Evolutionary conservation across 2,329 filamentous ascomycete species (phyloP), one percentile per base, ranked within the genome.

Genomic region (Sporothrix luriei): DNA sequence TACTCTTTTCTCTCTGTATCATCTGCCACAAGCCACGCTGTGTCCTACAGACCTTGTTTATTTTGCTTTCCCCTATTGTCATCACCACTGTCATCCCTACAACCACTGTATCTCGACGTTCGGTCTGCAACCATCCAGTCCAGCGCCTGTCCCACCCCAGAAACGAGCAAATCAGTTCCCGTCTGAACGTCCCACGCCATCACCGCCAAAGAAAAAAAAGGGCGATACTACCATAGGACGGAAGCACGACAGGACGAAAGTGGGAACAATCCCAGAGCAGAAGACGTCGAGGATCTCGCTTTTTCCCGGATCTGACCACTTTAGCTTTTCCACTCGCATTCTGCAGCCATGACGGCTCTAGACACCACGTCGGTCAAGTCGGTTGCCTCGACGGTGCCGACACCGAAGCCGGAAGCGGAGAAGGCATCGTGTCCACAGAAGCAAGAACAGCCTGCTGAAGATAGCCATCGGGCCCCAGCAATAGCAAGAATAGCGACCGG

Each of bases 271-370:
- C 21, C 4, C 0, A 24, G n/a, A 14, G 19, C 7, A 46, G 6
- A 46, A 46, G 10, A 38, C 26, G 13, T 13, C 33, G 33, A 46
- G 26, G 57, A 14, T 16, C 48, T 49, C n/a, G n/a, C 57, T 11
- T 38, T 26, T 16, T 26, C 11, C 19, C 1, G 13, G 6, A 11
- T 62, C 6, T 26, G 13, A 2, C 14, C 55, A 40, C 11, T 2
- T 11, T 14, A 57, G 9, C 19, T 24, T 14, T 11, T 24, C 19
- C 59, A 48, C 40, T 24, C 21, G 21, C 46, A 43, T 14, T 65
- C 26, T 38, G 13, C n/a, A 19, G 46, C 46, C 46, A 65, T 65
- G 62, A 26, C 62, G 26, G 62, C 62, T 21, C 29, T 29, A 40
- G 62, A 52, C 24, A 65, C 62, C 4, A 40, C 19, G 19, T 65